Evolutionary conservation across 441 rosid genomes (phyloP).

Genomic region (Isatis lusitanica): DNA sequence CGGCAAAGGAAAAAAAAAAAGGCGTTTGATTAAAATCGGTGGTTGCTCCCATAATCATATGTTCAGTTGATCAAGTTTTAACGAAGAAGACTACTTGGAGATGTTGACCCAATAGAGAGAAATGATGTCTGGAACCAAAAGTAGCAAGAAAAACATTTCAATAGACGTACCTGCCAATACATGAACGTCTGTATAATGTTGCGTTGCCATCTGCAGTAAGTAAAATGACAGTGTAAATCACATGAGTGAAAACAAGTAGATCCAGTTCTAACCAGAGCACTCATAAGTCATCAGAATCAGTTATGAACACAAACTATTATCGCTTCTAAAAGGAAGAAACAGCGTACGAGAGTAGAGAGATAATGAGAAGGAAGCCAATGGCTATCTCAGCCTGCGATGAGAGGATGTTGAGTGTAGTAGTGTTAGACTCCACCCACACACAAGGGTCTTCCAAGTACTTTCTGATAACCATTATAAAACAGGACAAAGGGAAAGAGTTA

Average conservation of each 20-base stretch:
- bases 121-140: neutral
- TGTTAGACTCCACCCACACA: conserved; percentile 93
- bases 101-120: neutral
- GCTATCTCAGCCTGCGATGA: conserved; percentile 94
- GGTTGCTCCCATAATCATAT: neutral
- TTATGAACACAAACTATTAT: conserved; percentile 9
- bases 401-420: conserved; percentile 81
- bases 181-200: conserved; percentile 92
- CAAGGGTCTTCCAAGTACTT: conserved; percentile 92
- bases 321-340: neutral
- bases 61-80: conserved; percentile 6
- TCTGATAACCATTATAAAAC: conserved; percentile 45
- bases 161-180: conserved; percentile 86
- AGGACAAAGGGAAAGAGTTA: neutral
- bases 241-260: conserved; percentile 14
- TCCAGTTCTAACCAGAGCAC: neutral
- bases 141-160: neutral
- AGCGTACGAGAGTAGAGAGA: conserved; percentile 83
- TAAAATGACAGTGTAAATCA: neutral
- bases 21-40: neutral
- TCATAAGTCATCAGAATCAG: neutral
- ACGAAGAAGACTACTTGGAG: neutral
- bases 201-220: conserved; percentile 87
- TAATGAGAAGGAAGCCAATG: conserved; percentile 73
- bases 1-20: neutral